phyloP scores from a whole-genome alignment of 129 eudicot genomes.

The Tagetes erecta region DNA sequence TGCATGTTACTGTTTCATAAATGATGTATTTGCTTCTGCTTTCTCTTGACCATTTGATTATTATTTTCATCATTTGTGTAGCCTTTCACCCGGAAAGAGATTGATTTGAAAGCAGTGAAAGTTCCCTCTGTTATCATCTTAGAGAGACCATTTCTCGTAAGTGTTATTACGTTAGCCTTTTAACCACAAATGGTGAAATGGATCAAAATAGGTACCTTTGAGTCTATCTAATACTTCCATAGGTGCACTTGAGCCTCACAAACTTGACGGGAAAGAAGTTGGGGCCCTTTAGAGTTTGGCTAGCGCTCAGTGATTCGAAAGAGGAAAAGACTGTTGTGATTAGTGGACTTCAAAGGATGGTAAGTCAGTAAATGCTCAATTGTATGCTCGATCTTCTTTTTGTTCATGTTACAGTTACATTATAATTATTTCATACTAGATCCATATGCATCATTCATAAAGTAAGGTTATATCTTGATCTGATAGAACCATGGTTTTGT shows the following conservation, averaged over 20 bases:
- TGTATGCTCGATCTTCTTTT: background rate
- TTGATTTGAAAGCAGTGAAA: constrained; percentile 73
- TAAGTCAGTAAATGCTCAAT: constrained; percentile 31
- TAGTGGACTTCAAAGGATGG: constrained; percentile 86
- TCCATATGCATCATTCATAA: background rate
- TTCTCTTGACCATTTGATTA: constrained; percentile 14
- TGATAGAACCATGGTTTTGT: background rate
- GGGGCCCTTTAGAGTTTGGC: constrained; percentile 87
- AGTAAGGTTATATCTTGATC: background rate
- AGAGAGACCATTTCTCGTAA: constrained; percentile 83
- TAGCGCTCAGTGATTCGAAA: constrained; percentile 56
- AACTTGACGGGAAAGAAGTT: constrained; percentile 71
- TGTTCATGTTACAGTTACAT: background rate
- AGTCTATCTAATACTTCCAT: constrained; percentile 24
- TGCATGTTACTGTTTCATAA: background rate
- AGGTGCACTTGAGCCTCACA: constrained; percentile 72
- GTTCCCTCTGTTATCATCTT: constrained; percentile 68
- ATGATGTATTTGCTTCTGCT: background rate
- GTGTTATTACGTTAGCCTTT: background rate
- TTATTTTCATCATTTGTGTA: constrained; percentile 39
- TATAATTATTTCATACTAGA: background rate
- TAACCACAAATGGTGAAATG: background rate
- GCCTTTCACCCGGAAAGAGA: constrained; percentile 77
- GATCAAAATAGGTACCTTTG: background rate
- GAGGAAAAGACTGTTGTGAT: constrained; percentile 86